Conservation (phyloP, 345 rosid species). For the Gossypium herbaceum region DNA sequence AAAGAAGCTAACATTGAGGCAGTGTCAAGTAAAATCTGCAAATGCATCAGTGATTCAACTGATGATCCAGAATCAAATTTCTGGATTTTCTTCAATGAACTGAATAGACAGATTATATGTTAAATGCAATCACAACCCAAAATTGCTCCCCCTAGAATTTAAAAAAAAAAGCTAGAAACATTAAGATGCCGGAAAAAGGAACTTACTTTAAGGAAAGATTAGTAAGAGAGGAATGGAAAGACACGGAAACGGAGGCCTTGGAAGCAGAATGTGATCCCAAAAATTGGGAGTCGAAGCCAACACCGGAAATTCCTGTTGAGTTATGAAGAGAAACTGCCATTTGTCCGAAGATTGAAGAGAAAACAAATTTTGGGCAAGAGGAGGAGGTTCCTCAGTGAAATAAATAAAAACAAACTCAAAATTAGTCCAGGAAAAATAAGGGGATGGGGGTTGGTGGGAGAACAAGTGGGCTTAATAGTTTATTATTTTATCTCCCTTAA, state of each 20-base stretch:
- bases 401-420: slow-evolving; percentile 14
- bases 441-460: slow-evolving; percentile 9
- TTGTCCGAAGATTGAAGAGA: slow-evolving; percentile 14
- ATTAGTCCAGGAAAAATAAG: neutral
- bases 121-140: neutral
- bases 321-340: slow-evolving; percentile 29
- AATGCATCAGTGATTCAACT: neutral
- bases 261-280: neutral
- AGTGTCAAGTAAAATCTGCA: neutral
- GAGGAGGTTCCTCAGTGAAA: neutral
- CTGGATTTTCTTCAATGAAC: neutral
- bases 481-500: too few species aligned
- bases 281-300: slow-evolving; percentile 10
- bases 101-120: neutral
- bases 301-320: slow-evolving; percentile 10
- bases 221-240: slow-evolving; percentile 27
- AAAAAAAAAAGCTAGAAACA: neutral
- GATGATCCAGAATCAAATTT: neutral
- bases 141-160: neutral
- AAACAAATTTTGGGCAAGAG: neutral
- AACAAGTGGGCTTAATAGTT: neutral
- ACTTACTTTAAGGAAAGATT: slow-evolving; percentile 35
- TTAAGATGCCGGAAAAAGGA: neutral
- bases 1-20: neutral
- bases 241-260: slow-evolving; percentile 29